phyloP scores from a whole-genome alignment of 768 basidiomycete species.

The Suillus fuscotomentosus region DNA sequence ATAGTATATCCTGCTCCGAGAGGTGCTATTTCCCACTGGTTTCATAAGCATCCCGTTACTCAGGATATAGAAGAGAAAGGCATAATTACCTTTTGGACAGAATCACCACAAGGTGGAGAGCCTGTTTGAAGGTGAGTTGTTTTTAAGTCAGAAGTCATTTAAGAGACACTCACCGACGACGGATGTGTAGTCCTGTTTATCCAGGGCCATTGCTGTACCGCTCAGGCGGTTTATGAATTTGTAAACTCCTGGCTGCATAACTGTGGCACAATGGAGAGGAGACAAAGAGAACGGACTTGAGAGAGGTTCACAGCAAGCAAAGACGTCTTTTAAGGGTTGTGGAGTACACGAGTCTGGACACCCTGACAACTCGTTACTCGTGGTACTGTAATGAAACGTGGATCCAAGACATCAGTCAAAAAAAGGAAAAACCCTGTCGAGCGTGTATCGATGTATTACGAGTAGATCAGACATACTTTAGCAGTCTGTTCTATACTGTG shows the following conservation, averaged over 20 bases:
- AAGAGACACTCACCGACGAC: conserved; percentile 17
- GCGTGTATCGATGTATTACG: neutral
- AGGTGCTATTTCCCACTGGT: conserved; percentile 29
- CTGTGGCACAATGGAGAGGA: neutral
- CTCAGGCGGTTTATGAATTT: conserved; percentile 31
- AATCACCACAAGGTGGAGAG: conserved; percentile 29
- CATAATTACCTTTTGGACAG: conserved; percentile 25
- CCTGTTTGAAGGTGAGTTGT: conserved; percentile 12
- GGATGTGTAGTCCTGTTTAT: conserved; percentile 14
- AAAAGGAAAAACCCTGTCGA: neutral
- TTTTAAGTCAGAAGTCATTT: neutral
- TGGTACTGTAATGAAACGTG: neutral
- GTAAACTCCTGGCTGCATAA: conserved; percentile 29
- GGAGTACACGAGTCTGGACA: neutral
- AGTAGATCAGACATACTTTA: too few species aligned
- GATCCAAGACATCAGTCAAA: neutral
- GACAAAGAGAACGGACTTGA: neutral
- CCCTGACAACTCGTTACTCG: neutral
- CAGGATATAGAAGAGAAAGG: neutral
- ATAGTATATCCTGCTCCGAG: conserved; percentile 29
- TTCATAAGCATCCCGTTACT: neutral
- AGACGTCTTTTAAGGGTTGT: neutral
- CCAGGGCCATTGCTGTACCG: conserved; percentile 30
- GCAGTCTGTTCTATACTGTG: neutral
- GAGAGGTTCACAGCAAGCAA: neutral